Percentiles rank a stretch among this genome's conserved stretches.
phyloP scores from a whole-genome alignment of 768 basidiomycete genomes.

The Leccinum obscurum region DNA sequence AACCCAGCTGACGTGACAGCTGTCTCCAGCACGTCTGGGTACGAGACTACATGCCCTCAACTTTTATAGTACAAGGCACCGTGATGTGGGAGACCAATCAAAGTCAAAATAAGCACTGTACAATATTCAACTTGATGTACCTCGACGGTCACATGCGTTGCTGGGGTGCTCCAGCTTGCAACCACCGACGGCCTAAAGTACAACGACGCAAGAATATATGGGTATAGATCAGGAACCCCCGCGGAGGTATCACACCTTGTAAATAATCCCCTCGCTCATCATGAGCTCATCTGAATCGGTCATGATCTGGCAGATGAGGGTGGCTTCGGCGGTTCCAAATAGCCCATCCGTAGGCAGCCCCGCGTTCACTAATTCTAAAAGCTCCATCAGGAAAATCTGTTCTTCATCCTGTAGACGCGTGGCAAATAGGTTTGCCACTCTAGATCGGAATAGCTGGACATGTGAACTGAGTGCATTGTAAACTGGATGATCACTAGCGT shows the following conservation, averaged over 20 bases:
- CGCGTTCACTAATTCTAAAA: slow-evolving; percentile 75
- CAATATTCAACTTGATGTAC: no score
- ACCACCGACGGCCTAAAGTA: not conserved
- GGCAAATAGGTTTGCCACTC: slow-evolving; percentile 71
- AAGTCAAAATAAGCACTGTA: no score
- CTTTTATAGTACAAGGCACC: no score
- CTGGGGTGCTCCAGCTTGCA: not conserved
- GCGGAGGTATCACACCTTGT: slow-evolving; percentile 59
- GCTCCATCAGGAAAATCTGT: slow-evolving; percentile 64
- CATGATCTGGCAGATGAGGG: slow-evolving; percentile 72
- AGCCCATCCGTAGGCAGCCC: slow-evolving; percentile 66
- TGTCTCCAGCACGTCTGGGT: no score
- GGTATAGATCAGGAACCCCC: not conserved
- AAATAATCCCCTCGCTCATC: slow-evolving; percentile 84
- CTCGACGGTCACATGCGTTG: not conserved
- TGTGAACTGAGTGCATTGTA: no score
- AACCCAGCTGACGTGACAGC: no score
- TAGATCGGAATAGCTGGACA: slow-evolving; percentile 76
- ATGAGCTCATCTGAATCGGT: slow-evolving; percentile 72
- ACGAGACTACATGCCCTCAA: no score
- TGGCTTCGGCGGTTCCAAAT: slow-evolving; percentile 83
- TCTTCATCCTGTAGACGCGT: slow-evolving; percentile 74
- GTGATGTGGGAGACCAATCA: no score
- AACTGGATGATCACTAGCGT: no score
- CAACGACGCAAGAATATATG: not conserved